phyloP scores from a whole-genome alignment of 2,329 filamentous ascomycete species.

The Scytalidium lignicola region DNA sequence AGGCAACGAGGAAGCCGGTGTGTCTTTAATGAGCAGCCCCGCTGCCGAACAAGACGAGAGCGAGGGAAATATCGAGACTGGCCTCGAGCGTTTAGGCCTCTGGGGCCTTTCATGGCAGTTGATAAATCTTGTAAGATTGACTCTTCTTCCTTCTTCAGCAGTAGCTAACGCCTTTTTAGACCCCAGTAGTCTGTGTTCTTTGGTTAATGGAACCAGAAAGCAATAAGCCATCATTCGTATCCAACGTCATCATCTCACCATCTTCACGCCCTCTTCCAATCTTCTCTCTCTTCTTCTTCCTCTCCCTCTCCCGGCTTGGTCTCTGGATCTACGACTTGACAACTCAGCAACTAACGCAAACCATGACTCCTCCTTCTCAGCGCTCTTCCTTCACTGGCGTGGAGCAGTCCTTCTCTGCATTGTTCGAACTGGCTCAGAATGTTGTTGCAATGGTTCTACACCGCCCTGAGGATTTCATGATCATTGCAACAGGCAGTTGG shows the following conservation, averaged over 20 bases:
- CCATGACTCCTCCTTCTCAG: conserved; percentile 25
- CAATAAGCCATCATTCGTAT: conserved; percentile 2
- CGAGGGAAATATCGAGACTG: conserved; percentile 22
- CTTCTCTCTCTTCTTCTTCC: conserved; percentile 33
- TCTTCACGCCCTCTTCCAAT: conserved; percentile 22
- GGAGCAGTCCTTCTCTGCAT: conserved; percentile 33
- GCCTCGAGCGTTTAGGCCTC: conserved; percentile 33
- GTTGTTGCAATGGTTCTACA: conserved; percentile 32
- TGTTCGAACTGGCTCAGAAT: conserved; percentile 35
- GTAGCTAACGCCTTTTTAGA: conserved; percentile 12
- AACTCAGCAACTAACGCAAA: conserved; percentile 40
- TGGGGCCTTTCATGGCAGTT: conserved; percentile 38
- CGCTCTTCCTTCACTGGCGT: conserved; percentile 38
- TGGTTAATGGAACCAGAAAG: conserved; percentile 21
- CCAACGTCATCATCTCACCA: conserved; percentile 4
- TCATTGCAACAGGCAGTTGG: conserved; percentile 33
- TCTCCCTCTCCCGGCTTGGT: conserved; percentile 37
- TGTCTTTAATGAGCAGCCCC: conserved; percentile 2
- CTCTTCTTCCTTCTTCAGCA: background rate
- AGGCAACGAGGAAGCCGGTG: conserved; percentile 16
- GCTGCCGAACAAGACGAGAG: conserved; percentile 8
- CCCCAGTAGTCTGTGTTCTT: conserved; percentile 31
- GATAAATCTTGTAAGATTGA: conserved; percentile 31
- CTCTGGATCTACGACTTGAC: conserved; percentile 41
- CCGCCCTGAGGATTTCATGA: conserved; percentile 33